phyloP scores from a whole-genome alignment of 352 stramenopile genomes.

The Globisporangium paroecandrum region DNA sequence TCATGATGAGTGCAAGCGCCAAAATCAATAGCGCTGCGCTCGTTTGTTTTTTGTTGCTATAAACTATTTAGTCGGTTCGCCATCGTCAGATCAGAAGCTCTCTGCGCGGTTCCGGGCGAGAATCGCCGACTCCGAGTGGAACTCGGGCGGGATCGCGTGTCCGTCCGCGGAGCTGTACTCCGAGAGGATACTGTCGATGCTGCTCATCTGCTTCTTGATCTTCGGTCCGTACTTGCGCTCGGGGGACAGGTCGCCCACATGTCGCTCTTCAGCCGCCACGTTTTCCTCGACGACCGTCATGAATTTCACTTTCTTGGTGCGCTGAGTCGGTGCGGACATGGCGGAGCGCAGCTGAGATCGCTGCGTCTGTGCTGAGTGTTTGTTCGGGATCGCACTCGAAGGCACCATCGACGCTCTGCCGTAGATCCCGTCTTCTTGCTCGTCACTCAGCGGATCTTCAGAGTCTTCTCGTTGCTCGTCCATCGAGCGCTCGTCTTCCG shows the following conservation, averaged over 20 bases:
- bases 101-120: constrained; percentile 6
- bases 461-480: not conserved
- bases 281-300: not conserved
- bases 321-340: constrained; percentile 3
- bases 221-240: constrained; percentile 26
- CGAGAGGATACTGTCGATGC: constrained; percentile 27
- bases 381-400: not conserved
- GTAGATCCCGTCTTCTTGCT: not conserved
- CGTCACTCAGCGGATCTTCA: constrained; percentile 1
- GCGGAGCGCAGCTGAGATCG: not conserved
- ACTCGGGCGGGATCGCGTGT: not conserved
- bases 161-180: constrained; percentile 5
- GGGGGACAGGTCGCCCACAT: constrained; percentile 17
- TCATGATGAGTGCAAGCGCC: not conserved
- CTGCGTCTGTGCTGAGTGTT: not conserved
- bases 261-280: not conserved
- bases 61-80: not conserved
- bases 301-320: constrained; percentile 17
- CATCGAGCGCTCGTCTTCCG: constrained; percentile 27
- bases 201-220: constrained; percentile 24
- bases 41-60: not conserved
- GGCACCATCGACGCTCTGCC: not conserved
- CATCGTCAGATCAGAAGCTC: not conserved
- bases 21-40: not conserved
- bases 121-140: constrained; percentile 8